A percentile compares a stretch with the other conserved stretches of the same genome.
Conservation (phyloP, 2,329 filamentous ascomycete species). For the Aspergillus unguis region DNA sequence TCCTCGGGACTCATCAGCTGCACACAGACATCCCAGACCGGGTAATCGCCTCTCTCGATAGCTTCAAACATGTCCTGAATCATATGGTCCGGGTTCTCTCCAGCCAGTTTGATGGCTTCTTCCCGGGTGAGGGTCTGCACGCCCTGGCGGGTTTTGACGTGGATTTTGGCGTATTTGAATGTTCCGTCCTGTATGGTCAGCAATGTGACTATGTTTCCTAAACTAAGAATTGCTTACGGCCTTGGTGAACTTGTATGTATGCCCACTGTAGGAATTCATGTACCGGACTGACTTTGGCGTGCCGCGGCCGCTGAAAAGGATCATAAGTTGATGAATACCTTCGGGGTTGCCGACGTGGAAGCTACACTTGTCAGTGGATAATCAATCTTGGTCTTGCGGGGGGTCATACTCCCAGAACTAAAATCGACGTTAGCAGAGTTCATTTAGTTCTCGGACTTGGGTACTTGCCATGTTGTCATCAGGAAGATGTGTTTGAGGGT, state of each 20-base stretch:
- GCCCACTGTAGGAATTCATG: slow-evolving; percentile 63
- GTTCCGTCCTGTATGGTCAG: slow-evolving; percentile 47
- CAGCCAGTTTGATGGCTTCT: slow-evolving; percentile 62
- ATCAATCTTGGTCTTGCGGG: background rate
- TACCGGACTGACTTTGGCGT: slow-evolving; percentile 59
- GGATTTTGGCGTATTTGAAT: slow-evolving; percentile 61
- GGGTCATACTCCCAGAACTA: background rate
- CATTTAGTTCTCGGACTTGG: no score
- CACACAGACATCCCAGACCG: slow-evolving; percentile 67
- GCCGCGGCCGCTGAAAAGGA: slow-evolving; percentile 61
- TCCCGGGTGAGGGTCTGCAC: slow-evolving; percentile 50
- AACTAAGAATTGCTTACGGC: slow-evolving; percentile 21
- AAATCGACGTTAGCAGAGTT: no score
- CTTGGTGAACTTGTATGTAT: slow-evolving; percentile 63
- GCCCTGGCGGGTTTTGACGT: slow-evolving; percentile 34
- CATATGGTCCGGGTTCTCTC: slow-evolving; percentile 74
- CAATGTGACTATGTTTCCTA: background rate
- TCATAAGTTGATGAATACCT: slow-evolving; percentile 59
- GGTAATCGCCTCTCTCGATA: slow-evolving; percentile 66
- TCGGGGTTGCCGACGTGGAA: slow-evolving; percentile 52
- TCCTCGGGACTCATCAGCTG: slow-evolving; percentile 51
- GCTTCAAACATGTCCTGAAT: slow-evolving; percentile 70
- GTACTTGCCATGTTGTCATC: background rate
- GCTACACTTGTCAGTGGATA: background rate
- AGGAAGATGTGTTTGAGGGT: background rate